Evolutionary conservation across 1,284 basidiomycete species (phyloP).

Genomic region (Fomes fomentarius): DNA sequence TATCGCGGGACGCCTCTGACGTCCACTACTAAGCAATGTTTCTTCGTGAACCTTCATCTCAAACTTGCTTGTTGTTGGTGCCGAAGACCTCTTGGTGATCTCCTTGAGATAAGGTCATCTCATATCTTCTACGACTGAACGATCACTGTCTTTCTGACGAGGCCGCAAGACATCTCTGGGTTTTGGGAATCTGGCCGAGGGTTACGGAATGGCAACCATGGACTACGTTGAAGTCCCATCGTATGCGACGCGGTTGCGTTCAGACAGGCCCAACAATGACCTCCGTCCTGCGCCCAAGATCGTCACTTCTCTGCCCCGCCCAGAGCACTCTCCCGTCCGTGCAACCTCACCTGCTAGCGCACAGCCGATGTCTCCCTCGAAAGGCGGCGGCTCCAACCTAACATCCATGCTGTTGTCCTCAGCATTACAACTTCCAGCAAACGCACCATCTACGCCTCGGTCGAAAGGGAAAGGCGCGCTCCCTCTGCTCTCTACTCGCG

Average conservation of each 20-base stretch:
- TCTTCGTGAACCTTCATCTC: no score
- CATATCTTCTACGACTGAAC: no score
- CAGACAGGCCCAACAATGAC: conserved; percentile 25
- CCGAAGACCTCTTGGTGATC: no score
- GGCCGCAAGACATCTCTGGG: no score
- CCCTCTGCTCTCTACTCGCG: conserved; percentile 49
- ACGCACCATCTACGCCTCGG: conserved; percentile 30
- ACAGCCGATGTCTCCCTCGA: conserved; percentile 23
- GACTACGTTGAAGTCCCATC: conserved; percentile 57
- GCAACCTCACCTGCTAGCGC: conserved; percentile 25
- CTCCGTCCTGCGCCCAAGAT: conserved; percentile 47
- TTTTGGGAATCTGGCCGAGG: no score
- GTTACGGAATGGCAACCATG: conserved; percentile 52
- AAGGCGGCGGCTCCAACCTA: conserved; percentile 31
- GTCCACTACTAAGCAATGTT: no score
- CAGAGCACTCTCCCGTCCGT: conserved; percentile 24
- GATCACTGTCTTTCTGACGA: no score
- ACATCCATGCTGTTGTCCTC: conserved; percentile 38
- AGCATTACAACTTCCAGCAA: conserved; percentile 35
- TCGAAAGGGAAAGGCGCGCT: conserved; percentile 30
- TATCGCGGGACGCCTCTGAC: no score
- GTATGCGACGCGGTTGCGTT: conserved; percentile 46
- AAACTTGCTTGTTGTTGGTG: no score
- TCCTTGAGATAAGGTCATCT: no score
- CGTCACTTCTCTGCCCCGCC: conserved; percentile 48